Conservation (phyloP, 768 basidiomycete species). For the Suillus cothurnatus region DNA sequence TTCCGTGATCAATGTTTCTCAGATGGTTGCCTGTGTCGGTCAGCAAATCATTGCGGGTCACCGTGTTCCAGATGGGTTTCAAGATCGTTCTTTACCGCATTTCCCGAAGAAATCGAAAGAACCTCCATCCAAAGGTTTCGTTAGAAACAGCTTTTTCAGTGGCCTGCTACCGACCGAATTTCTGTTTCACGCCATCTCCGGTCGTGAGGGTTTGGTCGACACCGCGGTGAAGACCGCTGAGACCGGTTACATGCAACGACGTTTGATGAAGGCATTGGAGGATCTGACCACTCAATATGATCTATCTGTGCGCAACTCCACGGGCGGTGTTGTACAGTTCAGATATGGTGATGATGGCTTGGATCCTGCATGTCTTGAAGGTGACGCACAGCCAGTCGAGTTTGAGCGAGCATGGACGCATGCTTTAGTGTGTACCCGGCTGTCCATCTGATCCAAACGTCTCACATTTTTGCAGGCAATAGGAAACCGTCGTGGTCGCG, state of each 20-base stretch:
- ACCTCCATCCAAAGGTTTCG: slow-evolving; percentile 97
- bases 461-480: slow-evolving; percentile 52
- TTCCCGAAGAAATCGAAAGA: slow-evolving; percentile 97
- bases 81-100: slow-evolving; percentile 98
- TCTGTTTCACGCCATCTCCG: slow-evolving; percentile 98
- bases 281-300: slow-evolving; percentile 97
- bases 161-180: slow-evolving; percentile 95
- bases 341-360: slow-evolving; percentile 95
- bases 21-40: slow-evolving; percentile 99
- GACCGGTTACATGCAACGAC: slow-evolving; percentile 99
- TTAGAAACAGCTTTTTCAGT: slow-evolving; percentile 94
- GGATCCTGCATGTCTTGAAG: slow-evolving; percentile 95
- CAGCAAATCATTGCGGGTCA: slow-evolving; percentile 98
- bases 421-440: slow-evolving; percentile 56
- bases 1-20: slow-evolving; percentile 98
- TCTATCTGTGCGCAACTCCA: slow-evolving; percentile 90
- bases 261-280: slow-evolving; percentile 98
- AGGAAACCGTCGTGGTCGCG: slow-evolving; percentile 56
- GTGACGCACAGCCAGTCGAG: slow-evolving; percentile 92
- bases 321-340: slow-evolving; percentile 96
- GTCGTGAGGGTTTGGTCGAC: slow-evolving; percentile 97
- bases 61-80: slow-evolving; percentile 98
- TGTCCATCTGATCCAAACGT: slow-evolving; percentile 9
- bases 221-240: slow-evolving; percentile 99
- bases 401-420: slow-evolving; percentile 87